phyloP scores from a whole-genome alignment of 805 yeast species.

The Saturnispora dispora region DNA sequence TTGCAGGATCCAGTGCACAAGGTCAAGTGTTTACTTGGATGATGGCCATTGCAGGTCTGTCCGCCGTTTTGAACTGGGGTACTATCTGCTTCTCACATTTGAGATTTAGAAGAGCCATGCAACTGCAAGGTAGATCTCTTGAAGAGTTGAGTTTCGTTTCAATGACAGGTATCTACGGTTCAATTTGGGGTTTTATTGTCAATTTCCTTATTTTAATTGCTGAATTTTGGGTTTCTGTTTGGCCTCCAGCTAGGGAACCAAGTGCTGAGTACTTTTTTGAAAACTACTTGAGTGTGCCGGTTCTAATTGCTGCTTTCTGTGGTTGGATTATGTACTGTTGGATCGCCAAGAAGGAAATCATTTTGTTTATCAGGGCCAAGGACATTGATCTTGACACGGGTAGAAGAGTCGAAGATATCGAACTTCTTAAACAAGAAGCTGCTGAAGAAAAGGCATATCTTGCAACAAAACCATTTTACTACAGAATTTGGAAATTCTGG shows the following conservation, averaged over 20 bases:
- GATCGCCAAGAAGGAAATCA: conserved; percentile 36
- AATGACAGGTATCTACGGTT: conserved; percentile 60
- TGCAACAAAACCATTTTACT: conserved; percentile 36
- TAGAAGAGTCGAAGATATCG: conserved; percentile 51
- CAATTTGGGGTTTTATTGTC: conserved; percentile 50
- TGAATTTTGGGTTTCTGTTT: conserved; percentile 77
- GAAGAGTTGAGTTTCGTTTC: conserved; percentile 62
- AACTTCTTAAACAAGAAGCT: conserved; percentile 45
- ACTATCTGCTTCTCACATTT: conserved; percentile 61
- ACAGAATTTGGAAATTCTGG: conserved; percentile 50
- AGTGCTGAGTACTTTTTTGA: conserved; percentile 54
- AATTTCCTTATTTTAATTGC: conserved; percentile 56
- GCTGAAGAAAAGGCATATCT: conserved; percentile 47
- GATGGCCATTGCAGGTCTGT: conserved; percentile 66
- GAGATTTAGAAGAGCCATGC: conserved; percentile 61
- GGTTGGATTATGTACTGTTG: conserved; percentile 36
- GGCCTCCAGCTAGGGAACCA: conserved; percentile 53
- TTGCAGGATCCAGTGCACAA: conserved; percentile 51
- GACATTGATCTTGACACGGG: conserved; percentile 58
- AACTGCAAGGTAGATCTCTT: conserved; percentile 55
- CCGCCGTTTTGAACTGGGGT: conserved; percentile 76
- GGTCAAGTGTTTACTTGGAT: conserved; percentile 63
- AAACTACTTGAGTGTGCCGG: conserved; percentile 56
- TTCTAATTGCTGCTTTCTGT: conserved; percentile 42
- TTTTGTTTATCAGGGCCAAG: conserved; percentile 32